These are phyloP conservation scores for Penicillium angulare DNA, from an alignment of 495 filamentous ascomycete genomes.

Conservation along the genomic window DNA sequence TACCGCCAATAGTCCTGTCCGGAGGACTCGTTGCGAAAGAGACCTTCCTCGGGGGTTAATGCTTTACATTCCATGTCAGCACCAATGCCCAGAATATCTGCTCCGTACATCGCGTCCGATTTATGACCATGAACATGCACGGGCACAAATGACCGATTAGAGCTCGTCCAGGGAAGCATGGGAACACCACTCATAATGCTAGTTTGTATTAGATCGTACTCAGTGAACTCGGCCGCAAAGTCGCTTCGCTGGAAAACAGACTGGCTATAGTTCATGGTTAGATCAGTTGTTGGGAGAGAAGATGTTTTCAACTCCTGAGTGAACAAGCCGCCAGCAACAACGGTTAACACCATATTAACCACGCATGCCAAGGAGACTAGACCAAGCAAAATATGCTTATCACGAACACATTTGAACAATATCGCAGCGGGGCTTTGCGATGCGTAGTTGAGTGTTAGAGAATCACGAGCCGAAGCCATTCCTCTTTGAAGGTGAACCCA, in stretches of 20 bases:
- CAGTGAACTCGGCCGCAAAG: slow-evolving; percentile 39
- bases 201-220: slow-evolving; percentile 42
- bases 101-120: slow-evolving; percentile 28
- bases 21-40: slow-evolving; percentile 12
- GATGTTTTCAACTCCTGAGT: slow-evolving; percentile 35
- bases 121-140: slow-evolving; percentile 24
- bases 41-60: slow-evolving; percentile 16
- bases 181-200: slow-evolving; percentile 40
- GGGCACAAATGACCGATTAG: slow-evolving; percentile 37
- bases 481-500: slow-evolving; percentile 47
- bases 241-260: slow-evolving; percentile 32
- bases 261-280: slow-evolving; percentile 36
- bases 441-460: slow-evolving; percentile 39
- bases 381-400: slow-evolving; percentile 31
- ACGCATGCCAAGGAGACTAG: slow-evolving; percentile 38
- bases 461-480: slow-evolving; percentile 27
- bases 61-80: slow-evolving; percentile 27
- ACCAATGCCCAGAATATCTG: slow-evolving; percentile 34
- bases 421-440: slow-evolving; percentile 37
- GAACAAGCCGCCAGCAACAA: slow-evolving; percentile 39
- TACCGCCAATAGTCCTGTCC: slow-evolving; percentile 32
- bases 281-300: slow-evolving; percentile 19
- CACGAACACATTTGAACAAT: slow-evolving; percentile 31
- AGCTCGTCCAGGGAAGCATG: slow-evolving; percentile 36
- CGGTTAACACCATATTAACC: slow-evolving; percentile 33